These are phyloP conservation scores for Kwoniella botswanensis DNA, from an alignment of 768 basidiomycete genomes.

Conservation along the genomic window DNA sequence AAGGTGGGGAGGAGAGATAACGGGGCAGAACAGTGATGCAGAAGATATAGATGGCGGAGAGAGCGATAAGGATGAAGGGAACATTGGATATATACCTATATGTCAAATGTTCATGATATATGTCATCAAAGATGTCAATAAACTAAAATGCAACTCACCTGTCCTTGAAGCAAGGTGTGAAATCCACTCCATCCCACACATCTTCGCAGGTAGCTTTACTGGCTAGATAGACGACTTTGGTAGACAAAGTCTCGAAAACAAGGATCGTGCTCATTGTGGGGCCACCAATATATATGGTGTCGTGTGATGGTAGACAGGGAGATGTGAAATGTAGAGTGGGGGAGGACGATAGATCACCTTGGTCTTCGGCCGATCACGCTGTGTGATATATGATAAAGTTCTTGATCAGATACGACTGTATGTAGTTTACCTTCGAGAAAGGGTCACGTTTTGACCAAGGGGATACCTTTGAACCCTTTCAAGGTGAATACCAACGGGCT, in stretches of 20 bases:
- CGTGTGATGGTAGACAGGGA: not conserved
- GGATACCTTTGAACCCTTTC: not conserved
- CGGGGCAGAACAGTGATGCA: not conserved
- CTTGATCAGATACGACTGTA: not conserved
- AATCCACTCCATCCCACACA: slow-evolving; percentile 49
- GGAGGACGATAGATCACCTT: not conserved
- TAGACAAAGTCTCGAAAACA: not conserved
- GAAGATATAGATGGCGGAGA: slow-evolving; percentile 11
- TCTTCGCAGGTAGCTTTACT: slow-evolving; percentile 21
- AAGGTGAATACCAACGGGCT: not conserved
- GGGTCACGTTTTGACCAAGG: not conserved
- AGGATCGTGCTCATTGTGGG: not conserved
- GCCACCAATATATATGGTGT: not conserved
- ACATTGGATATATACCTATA: slow-evolving; percentile 40
- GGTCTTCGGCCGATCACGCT: not conserved
- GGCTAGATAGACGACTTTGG: not conserved
- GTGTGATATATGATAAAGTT: not conserved
- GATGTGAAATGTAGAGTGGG: not conserved
- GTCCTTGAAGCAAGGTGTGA: slow-evolving; percentile 41
- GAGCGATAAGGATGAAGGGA: slow-evolving; percentile 27
- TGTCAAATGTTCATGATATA: no score
- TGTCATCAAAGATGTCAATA: no score
- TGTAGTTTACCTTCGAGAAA: not conserved
- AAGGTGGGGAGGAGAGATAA: not conserved
- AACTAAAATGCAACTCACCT: slow-evolving; percentile 10